Conservation (phyloP, 2,329 filamentous ascomycete species). For the Microdochium paspali region DNA sequence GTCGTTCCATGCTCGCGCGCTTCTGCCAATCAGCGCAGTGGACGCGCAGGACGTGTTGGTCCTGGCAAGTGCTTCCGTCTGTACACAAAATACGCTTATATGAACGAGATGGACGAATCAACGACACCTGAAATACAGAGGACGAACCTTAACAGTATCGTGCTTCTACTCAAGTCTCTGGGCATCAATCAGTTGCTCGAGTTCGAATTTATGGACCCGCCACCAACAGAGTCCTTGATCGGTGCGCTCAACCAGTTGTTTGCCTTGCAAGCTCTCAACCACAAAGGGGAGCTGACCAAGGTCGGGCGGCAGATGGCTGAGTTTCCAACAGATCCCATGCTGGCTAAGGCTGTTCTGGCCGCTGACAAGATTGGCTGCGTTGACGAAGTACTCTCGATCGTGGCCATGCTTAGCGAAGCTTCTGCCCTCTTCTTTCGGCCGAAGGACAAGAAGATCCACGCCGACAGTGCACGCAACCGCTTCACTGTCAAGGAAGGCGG, state of each 20-base stretch:
- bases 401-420: constrained; percentile 88
- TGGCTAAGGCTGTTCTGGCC: constrained; percentile 80
- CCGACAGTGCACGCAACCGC: constrained; percentile 78
- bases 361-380: constrained; percentile 89
- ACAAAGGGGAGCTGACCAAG: constrained; percentile 81
- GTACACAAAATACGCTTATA: constrained; percentile 88
- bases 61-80: constrained; percentile 89
- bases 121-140: constrained; percentile 91
- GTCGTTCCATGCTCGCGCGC: constrained; percentile 87
- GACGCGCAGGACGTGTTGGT: constrained; percentile 83
- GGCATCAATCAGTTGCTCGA: constrained; percentile 88
- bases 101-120: constrained; percentile 89
- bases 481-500: constrained; percentile 89
- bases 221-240: constrained; percentile 81
- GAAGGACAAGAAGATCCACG: constrained; percentile 95
- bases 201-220: constrained; percentile 95
- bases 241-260: constrained; percentile 85
- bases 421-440: constrained; percentile 87
- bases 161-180: constrained; percentile 78
- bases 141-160: constrained; percentile 75
- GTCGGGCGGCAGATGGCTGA: constrained; percentile 91
- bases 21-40: constrained; percentile 85
- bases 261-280: constrained; percentile 79
- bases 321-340: constrained; percentile 86
- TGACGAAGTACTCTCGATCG: constrained; percentile 83